Percentiles rank a stretch among this genome's conserved stretches.
Evolutionary conservation across 345 rosid genomes (phyloP).

Genomic region (Eucalyptus sp.): DNA sequence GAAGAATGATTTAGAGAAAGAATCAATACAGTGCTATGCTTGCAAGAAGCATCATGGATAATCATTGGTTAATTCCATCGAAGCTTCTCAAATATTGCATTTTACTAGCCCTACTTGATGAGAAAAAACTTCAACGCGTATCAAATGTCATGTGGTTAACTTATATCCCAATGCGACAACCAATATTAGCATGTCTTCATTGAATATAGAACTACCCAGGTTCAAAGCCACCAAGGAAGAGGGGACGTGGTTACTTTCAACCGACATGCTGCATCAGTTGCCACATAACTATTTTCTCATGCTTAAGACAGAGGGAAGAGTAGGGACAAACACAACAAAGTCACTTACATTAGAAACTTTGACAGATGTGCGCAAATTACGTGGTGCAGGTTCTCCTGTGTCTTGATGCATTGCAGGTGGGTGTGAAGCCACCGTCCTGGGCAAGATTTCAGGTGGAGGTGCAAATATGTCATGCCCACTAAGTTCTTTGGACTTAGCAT

Average conservation of each 20-base stretch:
- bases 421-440: constrained; percentile 49
- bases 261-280: background rate
- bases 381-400: constrained; percentile 42
- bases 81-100: background rate
- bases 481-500: constrained; percentile 85
- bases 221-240: background rate
- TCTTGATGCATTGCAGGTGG: constrained; percentile 56
- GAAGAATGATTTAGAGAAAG: background rate
- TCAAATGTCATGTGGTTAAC: background rate
- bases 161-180: background rate
- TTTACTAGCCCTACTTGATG: background rate
- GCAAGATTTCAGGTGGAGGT: constrained; percentile 88
- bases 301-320: background rate
- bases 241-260: background rate
- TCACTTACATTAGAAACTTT: constrained; percentile 13
- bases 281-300: background rate
- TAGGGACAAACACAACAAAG: background rate
- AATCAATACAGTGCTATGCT: background rate
- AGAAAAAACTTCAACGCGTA: background rate
- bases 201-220: background rate
- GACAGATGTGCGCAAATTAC: constrained; percentile 10
- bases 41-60: background rate
- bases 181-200: background rate
- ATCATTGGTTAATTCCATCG: background rate
- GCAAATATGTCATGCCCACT: constrained; percentile 96